These are phyloP conservation scores for Eruca vesicaria DNA, from an alignment of 441 rosid genomes.

Conservation along the genomic window DNA sequence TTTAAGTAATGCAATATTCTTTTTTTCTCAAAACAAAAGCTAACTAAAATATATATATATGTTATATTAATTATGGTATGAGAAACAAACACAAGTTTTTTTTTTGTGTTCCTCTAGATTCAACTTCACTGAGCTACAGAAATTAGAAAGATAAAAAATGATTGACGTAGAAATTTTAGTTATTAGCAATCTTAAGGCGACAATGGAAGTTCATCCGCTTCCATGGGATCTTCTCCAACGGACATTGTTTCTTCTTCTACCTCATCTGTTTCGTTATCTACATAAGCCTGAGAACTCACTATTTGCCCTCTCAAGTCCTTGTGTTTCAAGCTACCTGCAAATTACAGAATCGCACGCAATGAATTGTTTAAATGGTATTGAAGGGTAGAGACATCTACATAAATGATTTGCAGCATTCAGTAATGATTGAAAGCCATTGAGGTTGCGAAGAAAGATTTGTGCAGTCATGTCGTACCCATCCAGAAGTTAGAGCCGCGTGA, in stretches of 20 bases:
- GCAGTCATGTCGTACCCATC: constrained; percentile 62
- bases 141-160: neutral
- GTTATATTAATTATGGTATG: neutral
- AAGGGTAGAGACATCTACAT: neutral
- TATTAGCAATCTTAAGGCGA: neutral
- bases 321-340: constrained; percentile 79
- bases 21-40: too few relatives aligned
- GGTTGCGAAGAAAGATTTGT: neutral
- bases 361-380: neutral
- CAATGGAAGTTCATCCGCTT: constrained; percentile 18
- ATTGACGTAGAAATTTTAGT: neutral
- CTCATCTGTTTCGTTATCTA: constrained; percentile 40
- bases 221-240: constrained; percentile 40
- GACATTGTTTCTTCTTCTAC: constrained; percentile 20
- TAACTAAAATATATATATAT: neutral
- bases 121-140: neutral
- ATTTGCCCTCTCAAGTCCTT: constrained; percentile 77
- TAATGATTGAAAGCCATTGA: neutral
- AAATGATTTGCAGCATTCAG: neutral
- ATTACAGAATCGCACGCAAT: neutral
- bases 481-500: constrained; percentile 73
- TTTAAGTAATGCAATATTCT: too few relatives aligned
- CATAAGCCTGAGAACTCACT: constrained; percentile 80
- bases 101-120: neutral
- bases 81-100: neutral